phyloP scores from a whole-genome alignment of 495 filamentous ascomycete genomes.

The Hamigera avellanea region DNA sequence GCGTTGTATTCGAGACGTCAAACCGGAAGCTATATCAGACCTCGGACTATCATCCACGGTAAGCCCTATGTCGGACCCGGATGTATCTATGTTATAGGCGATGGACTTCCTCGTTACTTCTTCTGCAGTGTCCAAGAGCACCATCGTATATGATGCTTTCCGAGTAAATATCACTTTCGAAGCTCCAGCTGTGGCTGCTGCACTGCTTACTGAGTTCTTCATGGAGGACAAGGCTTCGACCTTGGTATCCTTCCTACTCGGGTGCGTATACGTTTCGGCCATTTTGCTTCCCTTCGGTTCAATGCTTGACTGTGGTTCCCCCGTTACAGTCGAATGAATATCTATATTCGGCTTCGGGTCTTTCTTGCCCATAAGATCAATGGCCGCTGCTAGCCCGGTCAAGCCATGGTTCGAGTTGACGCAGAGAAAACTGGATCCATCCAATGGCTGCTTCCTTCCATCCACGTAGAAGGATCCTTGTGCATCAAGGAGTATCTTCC shows the following conservation, averaged over 20 bases:
- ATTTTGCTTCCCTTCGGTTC: neutral
- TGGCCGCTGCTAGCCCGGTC: neutral
- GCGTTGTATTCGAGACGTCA: too few relatives aligned
- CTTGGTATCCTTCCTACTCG: too few relatives aligned
- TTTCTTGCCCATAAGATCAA: neutral
- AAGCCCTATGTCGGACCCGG: neutral
- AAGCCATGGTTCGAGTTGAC: constrained; percentile 5
- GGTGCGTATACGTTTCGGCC: neutral
- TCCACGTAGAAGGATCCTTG: constrained; percentile 1
- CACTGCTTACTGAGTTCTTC: too few relatives aligned
- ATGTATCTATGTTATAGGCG: neutral
- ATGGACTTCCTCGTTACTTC: constrained; percentile 1
- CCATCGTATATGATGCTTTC: neutral
- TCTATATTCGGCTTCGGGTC: constrained; percentile 1
- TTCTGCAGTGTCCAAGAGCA: constrained; percentile 4
- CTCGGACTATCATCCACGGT: too few relatives aligned
- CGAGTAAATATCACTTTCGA: neutral
- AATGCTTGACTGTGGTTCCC: neutral
- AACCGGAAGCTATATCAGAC: too few relatives aligned
- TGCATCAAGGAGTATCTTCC: neutral
- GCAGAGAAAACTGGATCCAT: neutral
- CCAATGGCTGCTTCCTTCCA: neutral
- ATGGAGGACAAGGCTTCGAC: too few relatives aligned
- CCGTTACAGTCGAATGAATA: too few relatives aligned
- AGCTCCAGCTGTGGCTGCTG: neutral